phyloP scores from a whole-genome alignment of 2,329 filamentous ascomycete species.

The Botrytis fragariae region DNA sequence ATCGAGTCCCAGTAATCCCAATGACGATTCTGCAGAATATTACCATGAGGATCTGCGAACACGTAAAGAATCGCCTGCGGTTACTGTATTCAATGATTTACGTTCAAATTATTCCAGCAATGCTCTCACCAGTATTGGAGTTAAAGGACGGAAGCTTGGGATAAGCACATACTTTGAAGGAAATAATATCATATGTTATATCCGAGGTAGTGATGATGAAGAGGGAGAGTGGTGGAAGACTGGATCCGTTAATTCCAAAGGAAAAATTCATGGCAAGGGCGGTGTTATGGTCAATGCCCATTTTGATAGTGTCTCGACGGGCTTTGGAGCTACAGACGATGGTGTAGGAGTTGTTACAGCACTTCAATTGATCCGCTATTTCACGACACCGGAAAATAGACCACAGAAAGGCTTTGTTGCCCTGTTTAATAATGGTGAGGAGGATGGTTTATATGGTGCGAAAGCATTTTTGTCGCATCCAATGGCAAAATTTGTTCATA shows the following conservation, averaged over 20 bases:
- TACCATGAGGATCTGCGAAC: conserved; percentile 25
- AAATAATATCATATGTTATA: conserved; percentile 87
- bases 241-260: conserved; percentile 31
- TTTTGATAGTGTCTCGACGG: conserved; percentile 85
- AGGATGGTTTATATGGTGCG: conserved; percentile 87
- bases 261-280: conserved; percentile 57
- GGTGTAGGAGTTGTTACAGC: conserved; percentile 85
- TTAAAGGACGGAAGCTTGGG: conserved; percentile 37
- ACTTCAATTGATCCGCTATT: conserved; percentile 83
- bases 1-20: not conserved
- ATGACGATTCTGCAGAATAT: conserved; percentile 23
- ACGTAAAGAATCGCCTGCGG: conserved; percentile 39
- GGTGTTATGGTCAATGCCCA: conserved; percentile 93
- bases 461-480: conserved; percentile 81
- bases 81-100: conserved; percentile 75
- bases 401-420: conserved; percentile 79
- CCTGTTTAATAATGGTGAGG: conserved; percentile 92
- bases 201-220: conserved; percentile 76
- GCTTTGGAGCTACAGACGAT: conserved; percentile 90
- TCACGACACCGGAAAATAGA: conserved; percentile 67
- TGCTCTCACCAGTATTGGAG: conserved; percentile 42
- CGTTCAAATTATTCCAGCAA: conserved; percentile 75
- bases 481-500: conserved; percentile 74
- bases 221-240: conserved; percentile 70
- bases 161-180: conserved; percentile 80